These are phyloP conservation scores for Penicillium roqueforti DNA, from an alignment of 495 filamentous ascomycete species.

Conservation along the genomic window DNA sequence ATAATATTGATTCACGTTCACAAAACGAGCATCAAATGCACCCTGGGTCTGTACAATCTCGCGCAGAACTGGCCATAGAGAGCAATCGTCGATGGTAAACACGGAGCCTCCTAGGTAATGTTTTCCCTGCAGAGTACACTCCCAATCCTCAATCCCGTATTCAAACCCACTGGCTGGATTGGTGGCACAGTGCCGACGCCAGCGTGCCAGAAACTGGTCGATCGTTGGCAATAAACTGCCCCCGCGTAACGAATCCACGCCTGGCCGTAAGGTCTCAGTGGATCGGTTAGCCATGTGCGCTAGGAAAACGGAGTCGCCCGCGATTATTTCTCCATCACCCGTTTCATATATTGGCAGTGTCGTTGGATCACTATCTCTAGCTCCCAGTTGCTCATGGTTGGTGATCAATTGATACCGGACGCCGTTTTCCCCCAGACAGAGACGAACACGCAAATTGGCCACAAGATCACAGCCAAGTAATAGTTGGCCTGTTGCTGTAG, in stretches of 20 bases:
- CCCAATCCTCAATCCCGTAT: slow-evolving; percentile 43
- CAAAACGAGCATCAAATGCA: slow-evolving; percentile 30
- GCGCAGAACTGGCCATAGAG: slow-evolving; percentile 66
- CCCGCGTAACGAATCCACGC: slow-evolving; percentile 31
- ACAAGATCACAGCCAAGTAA: slow-evolving; percentile 50
- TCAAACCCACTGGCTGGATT: slow-evolving; percentile 17
- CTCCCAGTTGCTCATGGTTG: background rate
- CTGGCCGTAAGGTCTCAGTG: slow-evolving; percentile 25
- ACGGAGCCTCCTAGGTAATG: slow-evolving; percentile 54
- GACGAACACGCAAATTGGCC: slow-evolving; percentile 52
- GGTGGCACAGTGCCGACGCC: slow-evolving; percentile 25
- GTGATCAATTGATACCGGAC: slow-evolving; percentile 45
- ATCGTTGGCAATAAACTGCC: slow-evolving; percentile 32
- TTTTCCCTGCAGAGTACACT: slow-evolving; percentile 39
- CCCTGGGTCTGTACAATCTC: slow-evolving; percentile 44
- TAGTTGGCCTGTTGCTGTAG: slow-evolving; percentile 48
- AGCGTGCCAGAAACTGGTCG: slow-evolving; percentile 28
- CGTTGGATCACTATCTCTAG: background rate
- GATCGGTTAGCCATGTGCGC: slow-evolving; percentile 25
- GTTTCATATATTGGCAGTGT: slow-evolving; percentile 28
- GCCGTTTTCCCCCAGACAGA: slow-evolving; percentile 57
- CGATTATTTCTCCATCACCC: slow-evolving; percentile 24
- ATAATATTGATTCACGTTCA: slow-evolving; percentile 53
- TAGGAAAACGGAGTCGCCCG: slow-evolving; percentile 36
- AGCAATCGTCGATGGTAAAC: slow-evolving; percentile 64